Conservation (phyloP, 2,329 filamentous ascomycete species). For the Byssochlamys sp. region DNA sequence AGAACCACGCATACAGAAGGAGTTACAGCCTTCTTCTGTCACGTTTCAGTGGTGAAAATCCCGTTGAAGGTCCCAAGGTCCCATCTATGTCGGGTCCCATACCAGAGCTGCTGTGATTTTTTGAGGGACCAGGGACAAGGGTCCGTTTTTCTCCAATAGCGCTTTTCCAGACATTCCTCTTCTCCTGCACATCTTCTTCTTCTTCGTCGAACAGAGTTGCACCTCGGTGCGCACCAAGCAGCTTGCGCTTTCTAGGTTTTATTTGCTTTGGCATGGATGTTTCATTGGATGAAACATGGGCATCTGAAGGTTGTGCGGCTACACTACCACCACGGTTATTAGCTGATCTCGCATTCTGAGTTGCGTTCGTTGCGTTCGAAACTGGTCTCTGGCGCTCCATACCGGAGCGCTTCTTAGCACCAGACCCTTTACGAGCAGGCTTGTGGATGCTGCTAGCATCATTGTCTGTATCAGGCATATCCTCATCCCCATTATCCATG, state of each 20-base stretch:
- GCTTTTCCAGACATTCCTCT: slow-evolving; percentile 19
- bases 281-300: slow-evolving; percentile 12
- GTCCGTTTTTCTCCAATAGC: slow-evolving; percentile 13
- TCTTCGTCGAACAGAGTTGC: slow-evolving; percentile 63
- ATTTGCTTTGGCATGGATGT: slow-evolving; percentile 19
- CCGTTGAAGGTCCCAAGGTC: slow-evolving; percentile 41
- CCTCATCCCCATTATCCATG: neutral
- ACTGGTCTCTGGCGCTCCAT: neutral
- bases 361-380: neutral
- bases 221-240: slow-evolving; percentile 53
- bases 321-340: slow-evolving; percentile 1
- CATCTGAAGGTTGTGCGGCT: slow-evolving; percentile 22
- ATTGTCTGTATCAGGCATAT: neutral
- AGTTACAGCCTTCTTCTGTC: slow-evolving; percentile 44
- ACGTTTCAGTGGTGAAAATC: slow-evolving; percentile 65
- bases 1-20: neutral
- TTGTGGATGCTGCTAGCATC: neutral
- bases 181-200: slow-evolving; percentile 41
- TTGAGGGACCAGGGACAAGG: slow-evolving; percentile 9
- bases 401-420: neutral
- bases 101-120: slow-evolving; percentile 7
- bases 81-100: slow-evolving; percentile 10
- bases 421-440: neutral
- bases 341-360: neutral
- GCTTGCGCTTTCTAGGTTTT: slow-evolving; percentile 62